Percentiles rank a stretch among this genome's conserved stretches.
phyloP scores from a whole-genome alignment of 2,329 filamentous ascomycete species.

The Phyllachora maydis region DNA sequence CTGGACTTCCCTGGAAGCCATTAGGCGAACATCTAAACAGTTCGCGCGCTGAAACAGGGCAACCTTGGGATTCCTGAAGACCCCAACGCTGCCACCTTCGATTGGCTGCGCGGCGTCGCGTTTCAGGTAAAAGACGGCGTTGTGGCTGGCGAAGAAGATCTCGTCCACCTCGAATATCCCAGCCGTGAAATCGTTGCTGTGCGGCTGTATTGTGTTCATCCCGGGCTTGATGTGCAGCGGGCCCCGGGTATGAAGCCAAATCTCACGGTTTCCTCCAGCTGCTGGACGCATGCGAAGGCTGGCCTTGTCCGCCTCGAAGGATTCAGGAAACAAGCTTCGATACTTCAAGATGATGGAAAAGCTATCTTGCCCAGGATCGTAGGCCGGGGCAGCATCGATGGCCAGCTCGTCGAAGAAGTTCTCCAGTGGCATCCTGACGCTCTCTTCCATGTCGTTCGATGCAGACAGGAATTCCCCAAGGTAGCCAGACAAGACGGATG shows the following conservation, averaged over 20 bases:
- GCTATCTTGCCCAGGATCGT: conserved; percentile 52
- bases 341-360: conserved; percentile 51
- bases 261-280: conserved; percentile 36
- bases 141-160: conserved; percentile 41
- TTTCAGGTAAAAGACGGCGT: conserved; percentile 46
- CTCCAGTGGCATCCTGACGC: conserved; percentile 45
- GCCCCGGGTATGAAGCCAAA: conserved; percentile 12
- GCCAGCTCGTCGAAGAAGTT: conserved; percentile 55
- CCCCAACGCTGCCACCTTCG: conserved; percentile 21
- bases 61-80: conserved; percentile 40
- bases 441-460: conserved; percentile 24
- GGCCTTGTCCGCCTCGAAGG: conserved; percentile 43
- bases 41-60: conserved; percentile 52
- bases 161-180: conserved; percentile 60
- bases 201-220: conserved; percentile 20
- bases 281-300: conserved; percentile 41
- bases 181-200: conserved; percentile 34
- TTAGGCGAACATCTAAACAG: conserved; percentile 47
- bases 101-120: conserved; percentile 27
- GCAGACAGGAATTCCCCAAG: conserved; percentile 24
- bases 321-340: conserved; percentile 50
- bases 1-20: conserved; percentile 48
- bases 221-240: conserved; percentile 31
- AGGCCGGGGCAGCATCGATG: conserved; percentile 46
- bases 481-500: conserved; percentile 21